Evolutionary conservation across 2,329 filamentous ascomycete species (phyloP).

Genomic region (Monosporascus sp.): DNA sequence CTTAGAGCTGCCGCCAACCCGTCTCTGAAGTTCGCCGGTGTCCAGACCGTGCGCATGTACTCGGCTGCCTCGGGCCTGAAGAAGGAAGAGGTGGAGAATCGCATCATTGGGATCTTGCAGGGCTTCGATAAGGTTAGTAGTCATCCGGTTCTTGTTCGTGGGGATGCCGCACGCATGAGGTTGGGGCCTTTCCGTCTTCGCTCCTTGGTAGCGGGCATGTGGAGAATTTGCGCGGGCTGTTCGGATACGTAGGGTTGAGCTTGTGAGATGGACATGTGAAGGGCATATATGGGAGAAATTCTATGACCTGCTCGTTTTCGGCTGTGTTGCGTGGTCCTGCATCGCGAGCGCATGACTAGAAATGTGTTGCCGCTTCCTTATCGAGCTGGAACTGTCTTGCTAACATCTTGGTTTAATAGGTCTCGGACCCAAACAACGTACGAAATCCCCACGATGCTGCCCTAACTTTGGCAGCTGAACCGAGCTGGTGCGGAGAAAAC

Average conservation of each 20-base stretch:
- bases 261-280: too few species aligned
- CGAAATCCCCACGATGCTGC: conserved; percentile 18
- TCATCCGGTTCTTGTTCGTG: background rate
- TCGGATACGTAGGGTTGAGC: conserved; percentile 6
- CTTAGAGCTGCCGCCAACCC: conserved; percentile 49
- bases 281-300: too few species aligned
- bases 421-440: conserved; percentile 62
- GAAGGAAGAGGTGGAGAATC: conserved; percentile 80
- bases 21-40: conserved; percentile 53
- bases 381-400: conserved; percentile 4
- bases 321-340: too few species aligned
- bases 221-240: background rate
- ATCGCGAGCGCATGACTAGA: too few species aligned
- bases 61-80: conserved; percentile 73
- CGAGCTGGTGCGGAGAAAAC: conserved; percentile 1
- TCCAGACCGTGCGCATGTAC: conserved; percentile 76
- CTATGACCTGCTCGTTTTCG: too few species aligned
- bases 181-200: conserved; percentile 23
- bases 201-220: conserved; percentile 1
- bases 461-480: background rate
- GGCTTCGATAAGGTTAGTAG: conserved; percentile 87
- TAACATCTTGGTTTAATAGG: conserved; percentile 40
- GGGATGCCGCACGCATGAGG: too few species aligned
- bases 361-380: too few species aligned
- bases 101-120: conserved; percentile 87